Percentiles rank a stretch among this genome's conserved stretches.
These are phyloP conservation scores for Pseudocercospora ulei DNA, from an alignment of 2,329 filamentous ascomycete species.

Conservation along the genomic window DNA sequence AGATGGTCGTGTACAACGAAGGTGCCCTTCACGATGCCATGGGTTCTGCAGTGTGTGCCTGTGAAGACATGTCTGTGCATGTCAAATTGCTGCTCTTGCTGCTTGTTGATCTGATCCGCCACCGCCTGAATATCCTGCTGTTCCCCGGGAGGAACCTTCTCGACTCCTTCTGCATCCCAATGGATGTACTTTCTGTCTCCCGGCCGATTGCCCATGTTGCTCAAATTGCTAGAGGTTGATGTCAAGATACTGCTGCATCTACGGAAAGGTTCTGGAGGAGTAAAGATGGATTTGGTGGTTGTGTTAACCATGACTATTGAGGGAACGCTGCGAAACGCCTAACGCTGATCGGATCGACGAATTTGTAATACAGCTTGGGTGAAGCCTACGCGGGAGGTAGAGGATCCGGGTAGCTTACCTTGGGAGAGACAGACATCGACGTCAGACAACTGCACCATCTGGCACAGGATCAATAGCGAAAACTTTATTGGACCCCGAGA, in stretches of 20 bases:
- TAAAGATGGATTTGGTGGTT: constrained; percentile 18
- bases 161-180: constrained; percentile 32
- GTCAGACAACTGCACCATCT: background rate
- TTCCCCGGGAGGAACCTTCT: constrained; percentile 37
- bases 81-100: constrained; percentile 41
- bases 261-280: constrained; percentile 9
- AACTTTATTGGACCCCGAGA: constrained; percentile 13
- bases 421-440: background rate
- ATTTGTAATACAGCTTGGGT: background rate
- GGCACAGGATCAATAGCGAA: constrained; percentile 1
- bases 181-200: constrained; percentile 15
- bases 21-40: constrained; percentile 43
- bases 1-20: constrained; percentile 39
- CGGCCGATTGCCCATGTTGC: constrained; percentile 11
- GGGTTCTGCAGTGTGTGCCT: constrained; percentile 42
- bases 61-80: constrained; percentile 35
- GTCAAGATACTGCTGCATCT: constrained; percentile 1
- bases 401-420: constrained; percentile 4
- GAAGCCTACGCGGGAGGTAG: background rate
- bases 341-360: constrained; percentile 1
- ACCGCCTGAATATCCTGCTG: constrained; percentile 41
- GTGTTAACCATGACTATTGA: constrained; percentile 13
- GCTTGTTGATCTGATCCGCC: constrained; percentile 41
- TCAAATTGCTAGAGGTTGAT: background rate
- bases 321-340: background rate